Percentiles rank a stretch among this genome's conserved stretches.
Evolutionary conservation across 352 stramenopile genomes (phyloP).

Genomic region (Phytophthora cryptogea): DNA sequence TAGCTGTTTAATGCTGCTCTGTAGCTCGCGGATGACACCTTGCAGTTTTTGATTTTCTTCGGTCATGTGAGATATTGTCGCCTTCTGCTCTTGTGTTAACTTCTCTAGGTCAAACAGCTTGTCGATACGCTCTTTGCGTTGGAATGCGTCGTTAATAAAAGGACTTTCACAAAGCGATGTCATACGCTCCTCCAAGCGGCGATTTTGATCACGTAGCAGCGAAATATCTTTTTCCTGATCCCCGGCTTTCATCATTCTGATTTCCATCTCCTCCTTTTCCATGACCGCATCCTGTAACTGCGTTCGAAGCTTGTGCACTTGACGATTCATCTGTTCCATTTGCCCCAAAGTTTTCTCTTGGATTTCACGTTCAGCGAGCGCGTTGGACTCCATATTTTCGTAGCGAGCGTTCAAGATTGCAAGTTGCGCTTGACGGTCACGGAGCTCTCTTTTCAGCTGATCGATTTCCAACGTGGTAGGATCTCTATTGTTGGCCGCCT

Average conservation of each 20-base stretch:
- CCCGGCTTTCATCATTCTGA: constrained; percentile 53
- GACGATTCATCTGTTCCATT: constrained; percentile 92
- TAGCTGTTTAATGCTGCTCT: constrained; percentile 82
- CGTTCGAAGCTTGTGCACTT: constrained; percentile 88
- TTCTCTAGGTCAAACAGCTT: constrained; percentile 89
- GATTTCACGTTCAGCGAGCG: constrained; percentile 83
- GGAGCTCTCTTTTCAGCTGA: constrained; percentile 75
- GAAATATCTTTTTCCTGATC: constrained; percentile 85
- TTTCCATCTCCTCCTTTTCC: constrained; percentile 82
- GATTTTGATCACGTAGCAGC: constrained; percentile 81
- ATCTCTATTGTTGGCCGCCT: constrained; percentile 8
- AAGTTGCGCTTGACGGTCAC: constrained; percentile 82
- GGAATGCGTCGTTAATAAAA: constrained; percentile 93
- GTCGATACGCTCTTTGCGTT: constrained; percentile 85
- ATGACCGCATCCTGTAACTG: constrained; percentile 79
- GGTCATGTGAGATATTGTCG: constrained; percentile 64
- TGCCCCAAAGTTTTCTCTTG: constrained; percentile 88
- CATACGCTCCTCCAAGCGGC: constrained; percentile 90
- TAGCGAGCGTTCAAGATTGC: constrained; percentile 89
- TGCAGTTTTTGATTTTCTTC: constrained; percentile 87
- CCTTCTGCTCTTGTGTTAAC: constrained; percentile 75
- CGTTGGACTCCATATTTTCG: constrained; percentile 88
- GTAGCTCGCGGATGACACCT: constrained; percentile 75
- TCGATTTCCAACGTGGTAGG: constrained; percentile 40
- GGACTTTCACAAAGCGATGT: constrained; percentile 91